phyloP scores from a whole-genome alignment of 2,329 filamentous ascomycete genomes.

The Fusarium graminum region DNA sequence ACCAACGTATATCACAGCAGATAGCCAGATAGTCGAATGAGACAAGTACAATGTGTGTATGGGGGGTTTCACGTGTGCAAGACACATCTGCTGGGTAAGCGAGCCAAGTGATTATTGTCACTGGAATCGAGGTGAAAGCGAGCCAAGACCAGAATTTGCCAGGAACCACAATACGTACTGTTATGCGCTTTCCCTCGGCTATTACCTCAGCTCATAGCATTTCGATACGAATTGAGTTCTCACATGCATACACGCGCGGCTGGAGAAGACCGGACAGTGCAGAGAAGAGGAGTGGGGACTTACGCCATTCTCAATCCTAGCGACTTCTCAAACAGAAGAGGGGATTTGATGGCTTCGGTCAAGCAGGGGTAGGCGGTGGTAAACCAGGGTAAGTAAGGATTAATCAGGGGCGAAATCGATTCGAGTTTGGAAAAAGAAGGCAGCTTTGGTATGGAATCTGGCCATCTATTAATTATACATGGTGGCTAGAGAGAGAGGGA shows the following conservation, averaged over 20 bases:
- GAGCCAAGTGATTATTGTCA: not conserved
- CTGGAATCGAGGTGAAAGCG: not conserved
- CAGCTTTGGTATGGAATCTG: conserved; percentile 10
- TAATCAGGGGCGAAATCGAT: conserved; percentile 8
- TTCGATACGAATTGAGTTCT: conserved; percentile 29
- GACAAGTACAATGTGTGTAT: conserved; percentile 14
- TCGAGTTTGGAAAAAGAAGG: not conserved
- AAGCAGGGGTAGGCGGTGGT: conserved; percentile 19
- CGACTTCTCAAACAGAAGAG: conserved; percentile 33
- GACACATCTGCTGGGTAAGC: not conserved
- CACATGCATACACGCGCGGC: conserved; percentile 43
- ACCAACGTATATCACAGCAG: conserved; percentile 2
- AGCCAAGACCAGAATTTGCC: not conserved
- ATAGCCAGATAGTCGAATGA: conserved; percentile 27
- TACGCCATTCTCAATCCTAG: conserved; percentile 27
- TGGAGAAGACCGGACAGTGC: conserved; percentile 7
- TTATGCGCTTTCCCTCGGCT: conserved; percentile 12
- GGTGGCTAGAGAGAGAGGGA: not conserved
- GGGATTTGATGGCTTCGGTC: not conserved
- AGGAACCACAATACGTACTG: not conserved
- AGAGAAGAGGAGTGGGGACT: conserved; percentile 8
- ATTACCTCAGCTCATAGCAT: conserved; percentile 9
- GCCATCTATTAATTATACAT: not conserved
- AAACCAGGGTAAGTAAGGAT: not conserved
- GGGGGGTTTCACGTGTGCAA: conserved; percentile 7